Evolutionary conservation across 2,329 filamentous ascomycete genomes (phyloP).

Genomic region (Aphanoascus verrucosus): DNA sequence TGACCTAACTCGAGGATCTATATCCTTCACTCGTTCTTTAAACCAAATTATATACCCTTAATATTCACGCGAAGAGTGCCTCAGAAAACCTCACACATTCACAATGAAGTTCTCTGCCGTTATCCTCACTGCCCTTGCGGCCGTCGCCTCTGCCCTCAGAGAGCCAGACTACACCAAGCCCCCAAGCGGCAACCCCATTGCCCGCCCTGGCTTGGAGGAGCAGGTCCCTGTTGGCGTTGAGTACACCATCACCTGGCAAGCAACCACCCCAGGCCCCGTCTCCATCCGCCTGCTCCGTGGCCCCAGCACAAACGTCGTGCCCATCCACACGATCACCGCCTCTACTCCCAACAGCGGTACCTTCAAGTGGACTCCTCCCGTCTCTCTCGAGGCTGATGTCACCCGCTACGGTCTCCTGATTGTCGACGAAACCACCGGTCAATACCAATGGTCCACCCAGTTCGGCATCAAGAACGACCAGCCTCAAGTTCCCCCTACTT

Average conservation of each 20-base stretch:
- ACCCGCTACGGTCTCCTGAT: slow-evolving; percentile 52
- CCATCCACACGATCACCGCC: slow-evolving; percentile 43
- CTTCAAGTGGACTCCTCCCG: slow-evolving; percentile 46
- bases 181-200: slow-evolving; percentile 46
- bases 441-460: slow-evolving; percentile 53
- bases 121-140: slow-evolving; percentile 30
- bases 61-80: slow-evolving; percentile 1
- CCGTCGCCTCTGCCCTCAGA: slow-evolving; percentile 31
- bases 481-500: slow-evolving; percentile 8
- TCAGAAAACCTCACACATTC: slow-evolving; percentile 6
- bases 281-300: slow-evolving; percentile 52
- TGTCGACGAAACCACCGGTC: slow-evolving; percentile 48
- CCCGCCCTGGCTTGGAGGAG: slow-evolving; percentile 41
- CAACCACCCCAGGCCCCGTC: slow-evolving; percentile 33
- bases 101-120: slow-evolving; percentile 34
- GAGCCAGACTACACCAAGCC: slow-evolving; percentile 27
- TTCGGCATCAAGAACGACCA: slow-evolving; percentile 44
- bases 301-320: slow-evolving; percentile 44
- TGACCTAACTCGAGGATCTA: slow-evolving; percentile 9
- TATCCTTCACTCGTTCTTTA: slow-evolving; percentile 13
- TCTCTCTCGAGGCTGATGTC: slow-evolving; percentile 38
- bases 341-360: slow-evolving; percentile 46
- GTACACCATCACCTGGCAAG: slow-evolving; percentile 50
- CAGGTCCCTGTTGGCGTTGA: slow-evolving; percentile 46
- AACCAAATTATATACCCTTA: slow-evolving; percentile 19